Evolutionary conservation across 164 flowering plant species (phyloP).

Genomic region (Brasenia schreberi): DNA sequence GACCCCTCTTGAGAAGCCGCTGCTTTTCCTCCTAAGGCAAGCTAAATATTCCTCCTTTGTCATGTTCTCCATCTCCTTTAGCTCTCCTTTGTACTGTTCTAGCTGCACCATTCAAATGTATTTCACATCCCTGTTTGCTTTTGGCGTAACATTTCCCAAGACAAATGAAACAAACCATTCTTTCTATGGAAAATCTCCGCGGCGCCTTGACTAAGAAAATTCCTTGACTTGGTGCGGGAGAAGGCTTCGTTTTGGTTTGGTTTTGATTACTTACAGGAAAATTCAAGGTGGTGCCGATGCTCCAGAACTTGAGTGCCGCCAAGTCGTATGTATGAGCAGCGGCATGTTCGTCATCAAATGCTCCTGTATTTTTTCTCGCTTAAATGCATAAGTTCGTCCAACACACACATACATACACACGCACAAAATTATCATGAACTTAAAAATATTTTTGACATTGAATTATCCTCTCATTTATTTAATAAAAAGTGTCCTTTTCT

Average conservation of each 20-base stretch:
- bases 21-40: constrained; percentile 53
- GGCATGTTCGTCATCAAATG: constrained; percentile 80
- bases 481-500: too few species aligned
- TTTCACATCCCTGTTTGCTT: background rate
- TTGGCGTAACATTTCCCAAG: too few species aligned
- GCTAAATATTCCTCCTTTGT: constrained; percentile 78
- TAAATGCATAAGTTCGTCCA: background rate
- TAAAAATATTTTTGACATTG: too few species aligned
- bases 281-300: constrained; percentile 56
- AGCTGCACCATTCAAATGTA: constrained; percentile 23
- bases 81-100: constrained; percentile 42
- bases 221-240: too few species aligned
- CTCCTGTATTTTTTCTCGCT: constrained; percentile 35
- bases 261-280: constrained; percentile 43
- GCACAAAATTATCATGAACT: background rate
- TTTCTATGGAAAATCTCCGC: too few species aligned
- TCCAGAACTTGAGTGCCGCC: constrained; percentile 96
- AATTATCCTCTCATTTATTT: too few species aligned
- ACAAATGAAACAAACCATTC: too few species aligned
- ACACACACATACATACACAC: background rate
- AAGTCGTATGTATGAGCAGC: constrained; percentile 92
- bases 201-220: too few species aligned
- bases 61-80: constrained; percentile 49
- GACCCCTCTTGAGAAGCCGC: constrained; percentile 92
- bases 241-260: too few species aligned